These are phyloP conservation scores for Agrocybe pediades DNA, from an alignment of 768 basidiomycete genomes.

Conservation along the genomic window DNA sequence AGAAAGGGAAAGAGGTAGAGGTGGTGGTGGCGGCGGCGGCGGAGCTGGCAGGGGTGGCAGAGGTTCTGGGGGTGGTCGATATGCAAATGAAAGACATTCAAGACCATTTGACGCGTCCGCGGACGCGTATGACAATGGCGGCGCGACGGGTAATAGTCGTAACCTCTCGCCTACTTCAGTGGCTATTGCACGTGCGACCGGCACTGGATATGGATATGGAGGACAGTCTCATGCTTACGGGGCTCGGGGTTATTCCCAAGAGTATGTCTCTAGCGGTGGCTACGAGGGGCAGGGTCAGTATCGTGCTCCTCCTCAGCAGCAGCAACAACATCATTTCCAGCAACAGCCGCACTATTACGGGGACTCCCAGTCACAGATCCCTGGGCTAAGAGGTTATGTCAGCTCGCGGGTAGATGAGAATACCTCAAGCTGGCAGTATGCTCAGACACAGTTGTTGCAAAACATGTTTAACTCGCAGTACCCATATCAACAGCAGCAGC, in stretches of 20 bases:
- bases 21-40: conserved; percentile 32
- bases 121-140: conserved; percentile 3
- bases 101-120: background rate
- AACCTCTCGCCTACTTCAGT: background rate
- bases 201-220: background rate
- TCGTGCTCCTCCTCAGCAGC: conserved; percentile 5
- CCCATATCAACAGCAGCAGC: conserved; percentile 1
- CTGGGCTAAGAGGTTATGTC: background rate
- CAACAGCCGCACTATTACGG: background rate
- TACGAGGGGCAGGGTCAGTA: conserved; percentile 3
- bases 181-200: conserved; percentile 2
- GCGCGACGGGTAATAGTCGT: conserved; percentile 17
- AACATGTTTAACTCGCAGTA: background rate
- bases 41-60: conserved; percentile 12
- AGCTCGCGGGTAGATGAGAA: background rate
- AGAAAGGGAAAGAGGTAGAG: conserved; percentile 37
- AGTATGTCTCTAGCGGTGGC: background rate
- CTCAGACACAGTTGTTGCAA: background rate
- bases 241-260: no score
- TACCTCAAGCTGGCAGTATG: background rate
- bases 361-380: background rate
- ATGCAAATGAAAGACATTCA: background rate
- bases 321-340: background rate
- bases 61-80: background rate
- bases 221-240: conserved; percentile 24